Conservation (phyloP, 2,329 filamentous ascomycete genomes). For the Diplocarpon mali region DNA sequence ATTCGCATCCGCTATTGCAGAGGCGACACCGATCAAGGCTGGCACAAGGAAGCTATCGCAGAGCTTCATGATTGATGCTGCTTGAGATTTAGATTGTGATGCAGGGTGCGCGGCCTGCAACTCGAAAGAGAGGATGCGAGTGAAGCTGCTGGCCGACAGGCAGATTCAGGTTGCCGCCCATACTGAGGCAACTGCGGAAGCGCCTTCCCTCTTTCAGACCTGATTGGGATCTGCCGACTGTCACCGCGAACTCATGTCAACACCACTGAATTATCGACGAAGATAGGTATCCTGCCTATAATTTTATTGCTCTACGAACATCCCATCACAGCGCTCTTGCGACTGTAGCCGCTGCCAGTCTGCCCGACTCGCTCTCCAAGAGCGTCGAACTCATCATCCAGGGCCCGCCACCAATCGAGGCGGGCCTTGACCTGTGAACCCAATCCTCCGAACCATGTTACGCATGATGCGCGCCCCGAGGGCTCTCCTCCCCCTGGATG, state of each 20-base stretch:
- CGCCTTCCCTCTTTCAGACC: background rate
- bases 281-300: too few relatives aligned
- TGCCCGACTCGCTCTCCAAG: too few relatives aligned
- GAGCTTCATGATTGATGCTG: constrained; percentile 31
- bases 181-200: background rate
- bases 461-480: constrained; percentile 16
- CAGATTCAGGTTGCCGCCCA: too few relatives aligned
- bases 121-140: constrained; percentile 5
- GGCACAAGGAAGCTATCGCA: constrained; percentile 30
- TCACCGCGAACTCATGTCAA: background rate
- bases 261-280: too few relatives aligned
- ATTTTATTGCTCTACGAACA: background rate
- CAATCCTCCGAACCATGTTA: constrained; percentile 18
- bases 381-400: background rate
- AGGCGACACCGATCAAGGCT: constrained; percentile 28
- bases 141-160: too few relatives aligned
- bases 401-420: constrained; percentile 21
- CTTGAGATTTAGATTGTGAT: constrained; percentile 8
- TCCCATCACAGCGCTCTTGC: background rate
- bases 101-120: background rate
- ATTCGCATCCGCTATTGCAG: constrained; percentile 32
- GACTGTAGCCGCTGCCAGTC: background rate
- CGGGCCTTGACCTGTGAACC: constrained; percentile 16
- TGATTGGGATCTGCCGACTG: background rate
- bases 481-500: constrained; percentile 11